Percentiles rank a stretch among this genome's conserved stretches.
Conservation (phyloP, 306 rosid species). For the Prunus padus region DNA sequence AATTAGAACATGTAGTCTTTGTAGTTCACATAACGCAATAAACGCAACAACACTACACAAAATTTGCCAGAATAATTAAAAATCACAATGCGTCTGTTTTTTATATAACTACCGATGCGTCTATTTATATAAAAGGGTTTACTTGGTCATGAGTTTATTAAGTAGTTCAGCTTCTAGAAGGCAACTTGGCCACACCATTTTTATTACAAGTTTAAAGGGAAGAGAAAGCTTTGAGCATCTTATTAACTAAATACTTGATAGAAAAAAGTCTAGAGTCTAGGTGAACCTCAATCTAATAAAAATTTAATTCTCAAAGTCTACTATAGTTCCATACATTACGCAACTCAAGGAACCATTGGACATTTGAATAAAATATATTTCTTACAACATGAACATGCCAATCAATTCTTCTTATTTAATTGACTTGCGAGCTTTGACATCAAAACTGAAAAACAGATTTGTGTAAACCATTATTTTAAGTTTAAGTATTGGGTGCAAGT, state of each 20-base stretch:
- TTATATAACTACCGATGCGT: background rate
- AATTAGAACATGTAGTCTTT: no score
- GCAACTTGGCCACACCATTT: background rate
- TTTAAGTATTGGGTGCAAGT: background rate
- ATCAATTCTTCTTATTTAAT: background rate
- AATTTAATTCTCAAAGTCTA: conserved; percentile 2
- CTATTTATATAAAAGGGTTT: background rate
- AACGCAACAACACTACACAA: background rate
- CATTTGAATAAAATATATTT: background rate
- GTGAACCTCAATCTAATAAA: background rate
- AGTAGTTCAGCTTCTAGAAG: background rate
- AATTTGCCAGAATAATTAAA: background rate
- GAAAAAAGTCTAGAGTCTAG: background rate
- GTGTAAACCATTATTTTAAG: background rate
- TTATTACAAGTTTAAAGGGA: background rate
- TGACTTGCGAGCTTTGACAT: background rate
- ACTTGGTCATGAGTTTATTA: conserved; percentile 4
- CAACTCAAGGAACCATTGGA: background rate
- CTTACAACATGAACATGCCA: background rate
- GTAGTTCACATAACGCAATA: background rate
- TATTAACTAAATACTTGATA: background rate
- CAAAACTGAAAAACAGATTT: background rate
- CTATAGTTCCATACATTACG: background rate
- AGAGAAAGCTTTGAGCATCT: background rate
- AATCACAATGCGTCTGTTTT: background rate